A percentile compares a stretch with the other conserved stretches of the same genome.
These are phyloP conservation scores for Tetrastigma voinierianum DNA, from an alignment of 164 flowering plant genomes.

Conservation along the genomic window DNA sequence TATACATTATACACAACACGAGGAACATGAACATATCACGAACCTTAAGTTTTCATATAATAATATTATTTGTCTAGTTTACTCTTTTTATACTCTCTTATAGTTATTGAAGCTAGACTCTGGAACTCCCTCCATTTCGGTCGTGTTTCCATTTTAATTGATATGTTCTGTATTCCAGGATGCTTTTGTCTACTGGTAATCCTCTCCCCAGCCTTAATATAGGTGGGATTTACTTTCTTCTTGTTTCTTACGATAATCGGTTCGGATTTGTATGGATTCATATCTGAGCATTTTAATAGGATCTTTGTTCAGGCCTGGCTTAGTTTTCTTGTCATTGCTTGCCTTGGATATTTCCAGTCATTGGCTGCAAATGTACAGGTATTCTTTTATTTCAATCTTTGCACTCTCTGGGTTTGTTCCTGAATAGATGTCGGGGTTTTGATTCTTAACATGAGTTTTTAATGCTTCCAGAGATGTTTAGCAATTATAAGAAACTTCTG, in stretches of 20 bases:
- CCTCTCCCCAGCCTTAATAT: conserved; percentile 85
- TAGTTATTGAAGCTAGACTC: background rate
- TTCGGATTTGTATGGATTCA: background rate
- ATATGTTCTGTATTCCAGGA: conserved; percentile 47
- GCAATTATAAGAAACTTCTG: background rate
- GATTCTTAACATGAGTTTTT: background rate
- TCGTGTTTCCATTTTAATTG: background rate
- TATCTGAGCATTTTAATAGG: background rate
- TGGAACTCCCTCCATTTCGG: background rate
- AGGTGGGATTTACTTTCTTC: conserved; percentile 32
- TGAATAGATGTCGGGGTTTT: background rate
- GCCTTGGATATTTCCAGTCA: conserved; percentile 91
- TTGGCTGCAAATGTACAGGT: conserved; percentile 99
- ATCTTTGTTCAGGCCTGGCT: conserved; percentile 62
- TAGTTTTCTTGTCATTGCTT: conserved; percentile 73
- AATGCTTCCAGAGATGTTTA: background rate
- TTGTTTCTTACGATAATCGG: background rate
- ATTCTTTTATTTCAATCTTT: background rate
- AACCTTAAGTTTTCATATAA: background rate
- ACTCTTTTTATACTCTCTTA: background rate
- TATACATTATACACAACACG: background rate
- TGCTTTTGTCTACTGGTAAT: conserved; percentile 82
- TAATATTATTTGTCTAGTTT: background rate
- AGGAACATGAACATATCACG: background rate
- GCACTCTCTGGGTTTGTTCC: background rate